Conservation (phyloP, 306 rosid species). For the Acacia melanoxylon region DNA sequence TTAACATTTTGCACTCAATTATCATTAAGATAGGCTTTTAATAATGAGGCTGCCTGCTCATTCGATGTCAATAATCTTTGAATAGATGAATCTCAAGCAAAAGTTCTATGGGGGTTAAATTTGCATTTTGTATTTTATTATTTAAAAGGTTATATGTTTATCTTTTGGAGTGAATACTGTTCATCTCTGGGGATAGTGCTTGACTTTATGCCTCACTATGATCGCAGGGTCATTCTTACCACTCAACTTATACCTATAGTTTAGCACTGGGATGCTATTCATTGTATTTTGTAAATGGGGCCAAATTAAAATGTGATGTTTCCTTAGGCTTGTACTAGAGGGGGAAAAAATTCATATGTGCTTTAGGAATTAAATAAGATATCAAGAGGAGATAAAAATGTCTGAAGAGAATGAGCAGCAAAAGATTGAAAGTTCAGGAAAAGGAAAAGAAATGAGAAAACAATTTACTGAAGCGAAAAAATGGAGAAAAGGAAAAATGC, state of each 20-base stretch:
- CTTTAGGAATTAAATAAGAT: background rate
- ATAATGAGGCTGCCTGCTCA: background rate
- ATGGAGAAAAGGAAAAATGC: constrained; percentile 25
- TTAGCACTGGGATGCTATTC: constrained; percentile 64
- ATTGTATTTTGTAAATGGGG: constrained; percentile 55
- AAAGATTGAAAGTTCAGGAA: constrained; percentile 29
- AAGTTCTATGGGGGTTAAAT: background rate
- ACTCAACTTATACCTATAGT: constrained; percentile 52
- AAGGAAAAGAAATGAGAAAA: constrained; percentile 27
- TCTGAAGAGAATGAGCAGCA: constrained; percentile 18
- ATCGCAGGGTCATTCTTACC: constrained; percentile 83
- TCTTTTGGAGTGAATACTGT: constrained; percentile 39
- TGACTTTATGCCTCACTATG: constrained; percentile 77
- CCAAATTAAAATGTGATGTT: constrained; percentile 39
- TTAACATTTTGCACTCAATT: background rate
- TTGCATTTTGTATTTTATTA: constrained; percentile 16
- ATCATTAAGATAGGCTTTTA: background rate
- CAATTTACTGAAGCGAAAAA: constrained; percentile 32
- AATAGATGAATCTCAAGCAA: constrained; percentile 22
- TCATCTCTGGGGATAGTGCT: constrained; percentile 52
- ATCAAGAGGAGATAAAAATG: constrained; percentile 9
- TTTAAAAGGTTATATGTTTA: constrained; percentile 13
- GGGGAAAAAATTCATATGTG: constrained; percentile 13
- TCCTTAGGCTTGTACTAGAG: constrained; percentile 35
- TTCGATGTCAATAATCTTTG: background rate